A percentile compares a stretch with the other conserved stretches of the same genome.
These are phyloP conservation scores for Mycena metata DNA, from an alignment of 768 basidiomycete genomes.

Conservation along the genomic window DNA sequence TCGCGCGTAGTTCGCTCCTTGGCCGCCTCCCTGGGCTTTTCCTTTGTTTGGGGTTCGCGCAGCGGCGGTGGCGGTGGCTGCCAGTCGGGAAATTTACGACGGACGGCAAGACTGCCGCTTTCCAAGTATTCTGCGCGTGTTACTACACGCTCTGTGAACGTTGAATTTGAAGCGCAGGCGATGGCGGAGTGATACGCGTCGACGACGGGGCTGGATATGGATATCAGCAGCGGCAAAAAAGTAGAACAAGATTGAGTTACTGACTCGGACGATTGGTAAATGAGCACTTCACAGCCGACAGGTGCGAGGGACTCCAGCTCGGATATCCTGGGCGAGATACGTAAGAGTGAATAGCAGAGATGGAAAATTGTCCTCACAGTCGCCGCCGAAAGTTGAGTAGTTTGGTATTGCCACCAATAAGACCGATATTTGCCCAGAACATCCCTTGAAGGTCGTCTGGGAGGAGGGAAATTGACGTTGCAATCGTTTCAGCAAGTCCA, in stretches of 20 bases:
- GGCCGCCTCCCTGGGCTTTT: conserved; percentile 48
- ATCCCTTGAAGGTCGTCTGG: conserved; percentile 89
- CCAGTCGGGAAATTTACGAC: conserved; percentile 82
- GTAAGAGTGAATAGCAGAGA: conserved; percentile 5
- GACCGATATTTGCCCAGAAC: conserved; percentile 95
- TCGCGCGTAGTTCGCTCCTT: background rate
- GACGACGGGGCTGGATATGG: conserved; percentile 67
- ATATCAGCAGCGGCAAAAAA: conserved; percentile 34
- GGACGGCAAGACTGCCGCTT: conserved; percentile 79
- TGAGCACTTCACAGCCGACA: conserved; percentile 79
- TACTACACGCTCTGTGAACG: conserved; percentile 63
- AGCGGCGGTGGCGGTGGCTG: conserved; percentile 45
- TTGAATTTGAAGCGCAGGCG: conserved; percentile 66
- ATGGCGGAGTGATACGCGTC: conserved; percentile 75
- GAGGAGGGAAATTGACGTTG: conserved; percentile 79
- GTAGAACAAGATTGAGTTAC: conserved; percentile 46
- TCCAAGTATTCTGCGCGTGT: conserved; percentile 90
- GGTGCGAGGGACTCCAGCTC: conserved; percentile 89
- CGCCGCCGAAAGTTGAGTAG: conserved; percentile 81
- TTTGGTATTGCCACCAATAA: conserved; percentile 87
- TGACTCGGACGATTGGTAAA: conserved; percentile 82
- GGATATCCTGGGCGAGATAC: conserved; percentile 62
- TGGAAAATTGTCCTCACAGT: conserved; percentile 67
- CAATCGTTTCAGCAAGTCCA: conserved; percentile 83
- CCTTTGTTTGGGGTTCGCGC: conserved; percentile 3